Evolutionary conservation across 768 basidiomycete genomes (phyloP), one percentile per base, ranked within the genome.

Genomic region (Krasilnikovozyma curviuscula): DNA sequence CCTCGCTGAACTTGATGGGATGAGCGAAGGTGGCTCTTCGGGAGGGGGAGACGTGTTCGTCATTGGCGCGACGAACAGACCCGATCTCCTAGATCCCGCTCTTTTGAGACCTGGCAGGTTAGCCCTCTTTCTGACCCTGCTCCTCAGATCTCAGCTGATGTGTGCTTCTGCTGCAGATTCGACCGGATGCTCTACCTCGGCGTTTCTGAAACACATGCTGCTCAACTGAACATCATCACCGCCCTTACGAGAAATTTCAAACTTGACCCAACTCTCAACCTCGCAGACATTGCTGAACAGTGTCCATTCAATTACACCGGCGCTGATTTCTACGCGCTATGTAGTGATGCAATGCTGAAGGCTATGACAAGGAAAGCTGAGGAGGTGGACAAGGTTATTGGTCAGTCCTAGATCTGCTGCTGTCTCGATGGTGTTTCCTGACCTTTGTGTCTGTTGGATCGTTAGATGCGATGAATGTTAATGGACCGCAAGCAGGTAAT

Each of bases 321-420:
- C 37, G 93, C 93, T 34, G 93, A 98, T 62, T 88, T 97, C 54
- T 97, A 98, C 67, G 93, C 93, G 0, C 68, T 98, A 8, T 97
- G 93, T 63, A 82, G 86, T 5, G 91, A 98, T 64, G 89, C 93
- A 1, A 77, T 98, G 73, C 70, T 98, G 48, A 82, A 83, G 62
- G 85, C 93, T 9, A 91, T 98, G 78, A 78, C 84, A 19, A 69
- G 82, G 31, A 85, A 80, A 55, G 89, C 93, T 0, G 72, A 74
- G 52, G 73, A 72, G 42, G 67, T 97, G 13, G 91, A 97, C 51
- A 61, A 59, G 7, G 77, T 73, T 56, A 79, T 97, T 40, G 75
- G 81, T 79, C 57, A 41, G 71, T 23, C 21, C 21, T 21, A 12
- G 2, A 31, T 35, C 12, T 2, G 7, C 14, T 2, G 10, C 18